phyloP scores from a whole-genome alignment of 2,329 filamentous ascomycete genomes.

The Tricladium varicosporioides region DNA sequence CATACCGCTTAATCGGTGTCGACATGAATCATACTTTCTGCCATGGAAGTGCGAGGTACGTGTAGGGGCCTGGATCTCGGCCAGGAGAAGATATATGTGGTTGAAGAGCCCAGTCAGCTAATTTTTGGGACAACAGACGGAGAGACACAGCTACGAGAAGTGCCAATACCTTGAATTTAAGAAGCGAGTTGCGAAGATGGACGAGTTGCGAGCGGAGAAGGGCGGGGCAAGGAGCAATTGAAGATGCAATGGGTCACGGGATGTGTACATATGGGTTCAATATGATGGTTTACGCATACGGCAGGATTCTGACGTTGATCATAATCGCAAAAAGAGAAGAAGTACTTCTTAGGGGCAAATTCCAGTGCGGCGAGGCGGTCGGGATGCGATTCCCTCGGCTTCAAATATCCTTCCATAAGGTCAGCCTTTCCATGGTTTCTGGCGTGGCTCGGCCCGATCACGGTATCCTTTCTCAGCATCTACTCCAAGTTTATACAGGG shows the following conservation, averaged over 20 bases:
- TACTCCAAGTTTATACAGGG: too few species aligned
- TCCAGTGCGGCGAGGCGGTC: too few species aligned
- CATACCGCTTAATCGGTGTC: constrained; percentile 94
- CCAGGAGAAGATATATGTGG: neutral
- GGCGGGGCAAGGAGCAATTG: constrained; percentile 82
- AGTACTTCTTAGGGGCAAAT: too few species aligned
- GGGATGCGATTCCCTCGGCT: too few species aligned
- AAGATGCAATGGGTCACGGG: constrained; percentile 1
- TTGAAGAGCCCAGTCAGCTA: constrained; percentile 9
- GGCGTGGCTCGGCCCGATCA: too few species aligned
- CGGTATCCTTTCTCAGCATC: too few species aligned
- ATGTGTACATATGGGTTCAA: constrained; percentile 25
- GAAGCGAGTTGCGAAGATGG: constrained; percentile 97
- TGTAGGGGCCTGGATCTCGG: neutral
- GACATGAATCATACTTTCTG: constrained; percentile 85
- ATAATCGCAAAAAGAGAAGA: too few species aligned
- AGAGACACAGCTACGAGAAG: constrained; percentile 97
- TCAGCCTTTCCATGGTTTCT: too few species aligned
- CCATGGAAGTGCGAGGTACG: constrained; percentile 97
- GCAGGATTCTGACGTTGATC: neutral
- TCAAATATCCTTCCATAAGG: too few species aligned
- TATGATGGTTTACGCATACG: constrained; percentile 7
- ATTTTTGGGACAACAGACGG: constrained; percentile 58
- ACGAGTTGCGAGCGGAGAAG: constrained; percentile 87
- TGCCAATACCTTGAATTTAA: constrained; percentile 99